Base-by-base conservation (phyloP, 1,284 basidiomycete species). In the Cryptococcus depauperatus region DNA sequence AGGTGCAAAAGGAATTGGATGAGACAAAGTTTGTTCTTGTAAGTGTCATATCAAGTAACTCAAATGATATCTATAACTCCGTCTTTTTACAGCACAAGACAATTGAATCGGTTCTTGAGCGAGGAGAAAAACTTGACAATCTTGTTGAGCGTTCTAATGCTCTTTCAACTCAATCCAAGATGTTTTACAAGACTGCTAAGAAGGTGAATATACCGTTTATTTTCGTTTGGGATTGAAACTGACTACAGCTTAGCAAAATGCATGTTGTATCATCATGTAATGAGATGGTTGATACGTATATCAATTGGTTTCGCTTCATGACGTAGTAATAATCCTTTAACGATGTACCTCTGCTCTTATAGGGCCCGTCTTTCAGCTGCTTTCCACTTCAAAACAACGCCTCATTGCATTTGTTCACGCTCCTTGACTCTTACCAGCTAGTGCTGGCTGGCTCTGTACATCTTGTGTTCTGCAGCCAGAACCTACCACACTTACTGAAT, bases 11-110 rank as follows among this genome's bases (percentile, higher is more conserved):
- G 67, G 95, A 99, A 68, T 73, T 99, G 39, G 95, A 99, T 66
- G 95, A 99, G 76, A 98, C 95, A 7, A 99, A 99, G 83, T 93
- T 99, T 57, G 82, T 98, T 29, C 73, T 96, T 69, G 89, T 91
- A 56, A 52, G 83, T 74, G 50, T 34, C 29, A n/a, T n/a, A n/a
- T n/a, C n/a, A n/a, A n/a, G n/a, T n/a, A n/a, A n/a, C n/a, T n/a
- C n/a, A 41, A n/a, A 9, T 6, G 14, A n/a, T n/a, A 3, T 35
- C 7, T 35, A n/a, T 8, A 18, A 38, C 6, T 19, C 35, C 10
- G 35, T 19, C 35, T 37, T 26, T 35, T n/a, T 44, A 37, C 62
- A 93, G 87, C 95, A 98, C 78, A 96, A 98, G 78, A 99, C 95
- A 13, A 99, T 99, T 62, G 95, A 99, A 68, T 88, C 85, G 2